Evolutionary conservation across 1,284 basidiomycete species (phyloP).

Genomic region (Pseudozyma thailandica): DNA sequence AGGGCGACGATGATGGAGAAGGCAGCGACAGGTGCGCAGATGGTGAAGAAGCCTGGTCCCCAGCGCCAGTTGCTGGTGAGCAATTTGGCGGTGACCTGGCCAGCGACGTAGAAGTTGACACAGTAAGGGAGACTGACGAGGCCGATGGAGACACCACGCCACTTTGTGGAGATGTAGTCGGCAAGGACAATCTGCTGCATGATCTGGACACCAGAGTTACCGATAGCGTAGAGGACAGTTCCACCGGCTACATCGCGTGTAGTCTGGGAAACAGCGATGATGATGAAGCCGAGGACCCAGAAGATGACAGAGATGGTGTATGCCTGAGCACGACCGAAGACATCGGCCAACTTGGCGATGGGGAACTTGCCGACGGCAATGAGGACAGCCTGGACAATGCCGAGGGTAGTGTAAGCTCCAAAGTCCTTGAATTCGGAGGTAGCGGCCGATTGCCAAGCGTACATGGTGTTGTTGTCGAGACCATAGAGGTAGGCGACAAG

Average conservation of each 20-base stretch:
- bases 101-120: conserved; percentile 60
- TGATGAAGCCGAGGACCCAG: conserved; percentile 63
- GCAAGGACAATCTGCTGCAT: conserved; percentile 66
- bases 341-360: conserved; percentile 65
- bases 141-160: conserved; percentile 61
- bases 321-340: conserved; percentile 64
- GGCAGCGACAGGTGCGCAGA: conserved; percentile 62
- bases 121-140: conserved; percentile 62
- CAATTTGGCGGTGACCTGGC: conserved; percentile 21
- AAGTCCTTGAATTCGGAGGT: conserved; percentile 39
- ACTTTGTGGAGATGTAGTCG: conserved; percentile 62
- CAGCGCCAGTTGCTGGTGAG: conserved; percentile 57
- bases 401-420: conserved; percentile 49
- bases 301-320: conserved; percentile 55
- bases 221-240: conserved; percentile 61
- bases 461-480: conserved; percentile 63
- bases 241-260: conserved; percentile 52
- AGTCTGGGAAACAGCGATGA: conserved; percentile 57
- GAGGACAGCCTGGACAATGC: conserved; percentile 60
- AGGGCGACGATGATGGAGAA: conserved; percentile 58
- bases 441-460: conserved; percentile 42
- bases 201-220: conserved; percentile 65
- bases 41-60: conserved; percentile 65
- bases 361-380: conserved; percentile 66
- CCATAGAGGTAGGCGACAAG: conserved; percentile 56